Base-by-base conservation (phyloP, 164 flowering plant genomes). In the Chloranthus sessilifolius region DNA sequence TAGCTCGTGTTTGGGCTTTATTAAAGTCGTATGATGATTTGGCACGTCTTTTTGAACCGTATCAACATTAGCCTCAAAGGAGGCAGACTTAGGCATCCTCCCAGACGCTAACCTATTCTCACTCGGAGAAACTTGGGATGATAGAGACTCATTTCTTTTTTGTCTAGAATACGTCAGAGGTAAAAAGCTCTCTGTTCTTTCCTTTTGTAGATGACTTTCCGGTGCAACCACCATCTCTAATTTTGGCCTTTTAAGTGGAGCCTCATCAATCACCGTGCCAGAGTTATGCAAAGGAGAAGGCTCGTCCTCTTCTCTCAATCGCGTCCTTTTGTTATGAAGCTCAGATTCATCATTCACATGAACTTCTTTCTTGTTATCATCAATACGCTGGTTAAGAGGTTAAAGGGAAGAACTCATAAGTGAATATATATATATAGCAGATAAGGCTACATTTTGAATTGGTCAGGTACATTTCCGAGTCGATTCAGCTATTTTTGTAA, bases 1-100 rank as follows among this genome's bases (percentile, higher is more conserved):
- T 9, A 80, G 80, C 62, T 79, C 90, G 62, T 64, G 75, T 60
- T 79, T 82, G 9, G 79, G 86, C 47, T 47, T 65, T 45, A 77
- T 60, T 21, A 76, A 43, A 3, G 53, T 43, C 39, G 3, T 38
- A 23, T 37, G 22, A n/a, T n/a, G n/a, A 36, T 27, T 50, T 50
- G 63, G 41, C 29, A 43, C 53, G 28, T 59, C 56, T 49, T 67
- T 57, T 25, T 63, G 62, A 17, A 47, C 16, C 30, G 43, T 28
- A 50, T 52, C 50, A 22, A 45, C 64, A 23, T 67, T 70, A 5
- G 76, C 60, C 30, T 72, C 76, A 20, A 63, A 38, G 19, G 34
- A 53, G 24, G 61, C 12, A 8, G 38, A 52, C 23, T 38, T 50
- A 45, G 74, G 50, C 29, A 62, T n/a, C 34, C 64, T 45, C 23